Evolutionary conservation across 2,329 filamentous ascomycete genomes (phyloP).

Genomic region (Xylariaceae sp.): DNA sequence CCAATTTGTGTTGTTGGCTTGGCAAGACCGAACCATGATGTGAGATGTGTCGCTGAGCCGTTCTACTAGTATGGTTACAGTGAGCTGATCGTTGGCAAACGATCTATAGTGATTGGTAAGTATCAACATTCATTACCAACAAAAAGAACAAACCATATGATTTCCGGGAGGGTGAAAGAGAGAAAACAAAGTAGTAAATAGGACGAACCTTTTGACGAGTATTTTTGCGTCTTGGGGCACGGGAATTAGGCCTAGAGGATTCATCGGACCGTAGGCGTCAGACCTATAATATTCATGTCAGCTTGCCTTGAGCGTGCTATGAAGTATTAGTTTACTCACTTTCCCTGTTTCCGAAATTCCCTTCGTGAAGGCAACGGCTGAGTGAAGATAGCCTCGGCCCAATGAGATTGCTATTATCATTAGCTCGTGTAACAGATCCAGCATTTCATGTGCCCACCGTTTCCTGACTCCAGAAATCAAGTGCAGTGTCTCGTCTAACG

Average conservation of each 20-base stretch:
- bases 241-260: constrained; percentile 35
- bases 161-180: not conserved
- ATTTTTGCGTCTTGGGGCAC: constrained; percentile 46
- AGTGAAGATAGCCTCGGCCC: constrained; percentile 59
- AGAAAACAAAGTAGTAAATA: not conserved
- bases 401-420: constrained; percentile 44
- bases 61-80: constrained; percentile 48
- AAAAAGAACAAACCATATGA: too few relatives aligned
- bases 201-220: constrained; percentile 45
- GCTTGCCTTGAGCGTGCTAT: not conserved
- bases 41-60: constrained; percentile 39
- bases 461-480: constrained; percentile 25
- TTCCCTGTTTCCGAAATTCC: constrained; percentile 37
- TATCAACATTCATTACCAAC: not conserved
- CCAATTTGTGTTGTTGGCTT: constrained; percentile 33
- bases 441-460: constrained; percentile 16
- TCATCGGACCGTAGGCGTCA: constrained; percentile 21
- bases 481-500: constrained; percentile 20
- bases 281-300: constrained; percentile 13
- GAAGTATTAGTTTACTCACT: constrained; percentile 22
- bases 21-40: constrained; percentile 38
- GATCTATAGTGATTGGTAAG: constrained; percentile 30
- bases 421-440: not conserved
- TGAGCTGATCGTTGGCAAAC: constrained; percentile 53
- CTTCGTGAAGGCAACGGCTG: constrained; percentile 48